Base-by-base conservation (phyloP, 2,329 filamentous ascomycete species). In the Talaromyces sp. region DNA sequence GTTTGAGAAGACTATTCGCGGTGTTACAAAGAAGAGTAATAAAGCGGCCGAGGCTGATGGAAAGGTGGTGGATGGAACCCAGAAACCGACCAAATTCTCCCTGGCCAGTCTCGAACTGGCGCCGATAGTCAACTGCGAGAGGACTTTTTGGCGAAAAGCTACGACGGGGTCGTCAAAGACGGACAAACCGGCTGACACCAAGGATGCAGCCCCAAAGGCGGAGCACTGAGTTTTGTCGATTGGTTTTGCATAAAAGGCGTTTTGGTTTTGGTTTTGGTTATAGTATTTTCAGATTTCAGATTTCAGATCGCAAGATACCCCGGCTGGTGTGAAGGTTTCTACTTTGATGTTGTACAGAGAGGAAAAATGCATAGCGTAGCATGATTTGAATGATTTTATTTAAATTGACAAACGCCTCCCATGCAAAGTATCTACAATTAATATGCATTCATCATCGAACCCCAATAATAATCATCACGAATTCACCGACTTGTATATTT, bases 51-150 rank as follows among this genome's bases (percentile, higher is more conserved):
- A 58, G 36, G 19, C 39, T 32, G 28, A 56, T 22, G 52, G 36
- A 30, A 52, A 52, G 19, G 28, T 30, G 19, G 28, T 30, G 27
- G 53, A 32, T 17, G 30, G 52, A 39, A 60, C 25, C 44, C 65
- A 11, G 64, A 58, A 60, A 44, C 30, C n/a, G 44, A 32, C 53
- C 15, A 63, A 60, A 32, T 63, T 54, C 13, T 57, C 61, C n/a
- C 67, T 70, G 36, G 68, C 67, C 64, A 71, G 71, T 57, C 66
- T 77, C 19, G 79, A 80, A 60, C 63, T 82, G 59, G 79, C 78
- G 4, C 80, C 80, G 11, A 78, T 80, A 57, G 85, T 88, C 57
- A 88, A 88, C 67, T 84, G 85, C 62, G 84, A 88, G 63, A 80
- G 82, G 66, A 78, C 79, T 49, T 82, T 82, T 65, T 87, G 84